Evolutionary conservation across 768 basidiomycete species (phyloP).

Genomic region (Lactarius akahatsu): DNA sequence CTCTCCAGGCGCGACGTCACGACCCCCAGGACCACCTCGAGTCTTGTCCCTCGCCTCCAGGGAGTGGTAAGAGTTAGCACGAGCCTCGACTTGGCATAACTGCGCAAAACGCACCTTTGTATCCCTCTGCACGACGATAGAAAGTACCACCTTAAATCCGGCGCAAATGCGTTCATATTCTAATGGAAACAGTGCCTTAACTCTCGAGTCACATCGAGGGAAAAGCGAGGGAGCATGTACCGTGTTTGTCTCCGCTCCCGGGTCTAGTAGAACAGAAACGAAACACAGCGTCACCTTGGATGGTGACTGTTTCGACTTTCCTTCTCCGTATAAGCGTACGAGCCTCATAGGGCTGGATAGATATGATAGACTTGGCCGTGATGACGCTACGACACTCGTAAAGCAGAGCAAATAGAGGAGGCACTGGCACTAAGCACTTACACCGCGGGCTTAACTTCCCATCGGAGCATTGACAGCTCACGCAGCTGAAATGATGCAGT

Average conservation of each 20-base stretch:
- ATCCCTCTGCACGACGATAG: conserved; percentile 7
- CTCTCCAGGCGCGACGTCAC: neutral
- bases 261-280: conserved; percentile 9
- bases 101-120: neutral
- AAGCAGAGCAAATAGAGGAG: neutral
- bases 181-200: neutral
- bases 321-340: conserved; percentile 14
- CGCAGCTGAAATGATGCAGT: conserved; percentile 7
- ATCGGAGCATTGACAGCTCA: conserved; percentile 7
- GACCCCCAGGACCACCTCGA: neutral
- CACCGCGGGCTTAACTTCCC: conserved; percentile 17
- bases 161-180: conserved; percentile 8
- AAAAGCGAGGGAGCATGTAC: neutral
- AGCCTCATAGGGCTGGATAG: conserved; percentile 18
- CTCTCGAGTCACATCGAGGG: neutral
- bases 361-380: conserved; percentile 13
- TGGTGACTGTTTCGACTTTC: conserved; percentile 10
- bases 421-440: neutral
- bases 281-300: conserved; percentile 11
- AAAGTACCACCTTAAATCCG: neutral
- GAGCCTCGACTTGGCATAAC: neutral
- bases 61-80: neutral
- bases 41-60: conserved; percentile 10
- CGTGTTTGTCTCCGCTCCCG: conserved; percentile 17
- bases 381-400: conserved; percentile 7